Evolutionary conservation across 2,329 filamentous ascomycete species (phyloP).

Genomic region (Xylariaceae sp.): DNA sequence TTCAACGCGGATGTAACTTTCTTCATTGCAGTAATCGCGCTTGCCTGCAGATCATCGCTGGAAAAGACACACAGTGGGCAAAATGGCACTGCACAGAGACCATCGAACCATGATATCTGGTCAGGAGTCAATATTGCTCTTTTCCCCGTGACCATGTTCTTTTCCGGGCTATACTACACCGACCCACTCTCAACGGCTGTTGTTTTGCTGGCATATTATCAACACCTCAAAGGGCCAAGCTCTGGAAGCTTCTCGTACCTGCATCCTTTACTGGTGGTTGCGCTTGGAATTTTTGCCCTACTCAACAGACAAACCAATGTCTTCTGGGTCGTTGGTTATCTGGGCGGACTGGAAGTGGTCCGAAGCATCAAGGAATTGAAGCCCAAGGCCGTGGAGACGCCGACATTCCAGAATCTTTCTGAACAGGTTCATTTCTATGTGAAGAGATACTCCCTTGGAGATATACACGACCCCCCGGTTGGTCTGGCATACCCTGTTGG

Average conservation of each 20-base stretch:
- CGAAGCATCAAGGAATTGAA: slow-evolving; percentile 46
- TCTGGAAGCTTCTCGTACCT: slow-evolving; percentile 28
- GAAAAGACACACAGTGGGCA: slow-evolving; percentile 18
- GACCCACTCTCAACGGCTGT: slow-evolving; percentile 78
- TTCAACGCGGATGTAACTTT: slow-evolving; percentile 45
- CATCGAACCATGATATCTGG: slow-evolving; percentile 47
- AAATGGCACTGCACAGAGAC: slow-evolving; percentile 13
- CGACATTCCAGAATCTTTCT: slow-evolving; percentile 29
- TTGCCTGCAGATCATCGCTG: slow-evolving; percentile 48
- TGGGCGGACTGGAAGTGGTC: slow-evolving; percentile 58
- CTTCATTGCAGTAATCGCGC: slow-evolving; percentile 42
- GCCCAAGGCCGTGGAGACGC: slow-evolving; percentile 29
- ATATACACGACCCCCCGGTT: slow-evolving; percentile 53
- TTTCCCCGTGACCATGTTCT: slow-evolving; percentile 93
- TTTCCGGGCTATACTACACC: slow-evolving; percentile 92
- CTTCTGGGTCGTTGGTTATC: slow-evolving; percentile 84
- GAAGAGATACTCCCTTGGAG: slow-evolving; percentile 45
- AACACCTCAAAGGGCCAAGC: slow-evolving; percentile 46
- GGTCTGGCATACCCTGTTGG: slow-evolving; percentile 47
- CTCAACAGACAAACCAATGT: slow-evolving; percentile 91
- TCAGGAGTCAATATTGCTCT: slow-evolving; percentile 74
- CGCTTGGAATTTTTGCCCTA: slow-evolving; percentile 63
- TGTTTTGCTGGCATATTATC: slow-evolving; percentile 66
- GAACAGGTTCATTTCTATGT: slow-evolving; percentile 37
- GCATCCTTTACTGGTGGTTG: slow-evolving; percentile 43